These are phyloP conservation scores for Lichtheimia ramosa DNA, from an alignment of 371 early-diverging fungal species.

Conservation along the genomic window DNA sequence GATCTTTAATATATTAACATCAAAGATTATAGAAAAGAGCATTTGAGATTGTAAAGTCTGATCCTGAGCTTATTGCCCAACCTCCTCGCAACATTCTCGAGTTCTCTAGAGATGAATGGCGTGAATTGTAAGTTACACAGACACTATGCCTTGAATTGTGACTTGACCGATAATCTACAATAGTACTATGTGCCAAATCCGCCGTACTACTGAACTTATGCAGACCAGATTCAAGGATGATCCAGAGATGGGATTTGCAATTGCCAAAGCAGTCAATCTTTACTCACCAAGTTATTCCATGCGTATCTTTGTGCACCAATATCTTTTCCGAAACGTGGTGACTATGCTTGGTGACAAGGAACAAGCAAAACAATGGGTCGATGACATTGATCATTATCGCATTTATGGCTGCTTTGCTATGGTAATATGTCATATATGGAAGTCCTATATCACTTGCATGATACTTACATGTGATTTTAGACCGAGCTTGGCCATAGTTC, in stretches of 20 bases:
- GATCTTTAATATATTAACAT: too few relatives aligned
- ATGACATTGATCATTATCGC: constrained; percentile 49
- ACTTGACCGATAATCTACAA: too few relatives aligned
- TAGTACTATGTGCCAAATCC: constrained; percentile 62
- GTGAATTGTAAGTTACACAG: constrained; percentile 57
- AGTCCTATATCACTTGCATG: too few relatives aligned
- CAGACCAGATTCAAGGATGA: constrained; percentile 5
- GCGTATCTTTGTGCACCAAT: constrained; percentile 63
- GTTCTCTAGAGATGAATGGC: constrained; percentile 53
- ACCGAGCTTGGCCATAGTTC: constrained; percentile 79
- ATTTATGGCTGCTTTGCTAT: constrained; percentile 70
- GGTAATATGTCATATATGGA: background rate
- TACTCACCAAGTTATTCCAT: constrained; percentile 66
- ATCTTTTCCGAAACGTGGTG: constrained; percentile 58
- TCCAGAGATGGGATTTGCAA: constrained; percentile 11
- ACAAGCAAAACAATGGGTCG: constrained; percentile 58
- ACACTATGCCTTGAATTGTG: too few relatives aligned
- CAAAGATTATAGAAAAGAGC: constrained; percentile 30
- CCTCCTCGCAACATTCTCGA: constrained; percentile 60
- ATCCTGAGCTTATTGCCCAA: constrained; percentile 57
- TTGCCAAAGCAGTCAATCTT: constrained; percentile 22
- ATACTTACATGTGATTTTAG: constrained; percentile 13
- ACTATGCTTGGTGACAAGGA: constrained; percentile 59
- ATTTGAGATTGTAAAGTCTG: constrained; percentile 53
- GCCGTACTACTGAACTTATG: constrained; percentile 31